Conservation (phyloP, 768 basidiomycete species). For the Guyanaporus albipodus region DNA sequence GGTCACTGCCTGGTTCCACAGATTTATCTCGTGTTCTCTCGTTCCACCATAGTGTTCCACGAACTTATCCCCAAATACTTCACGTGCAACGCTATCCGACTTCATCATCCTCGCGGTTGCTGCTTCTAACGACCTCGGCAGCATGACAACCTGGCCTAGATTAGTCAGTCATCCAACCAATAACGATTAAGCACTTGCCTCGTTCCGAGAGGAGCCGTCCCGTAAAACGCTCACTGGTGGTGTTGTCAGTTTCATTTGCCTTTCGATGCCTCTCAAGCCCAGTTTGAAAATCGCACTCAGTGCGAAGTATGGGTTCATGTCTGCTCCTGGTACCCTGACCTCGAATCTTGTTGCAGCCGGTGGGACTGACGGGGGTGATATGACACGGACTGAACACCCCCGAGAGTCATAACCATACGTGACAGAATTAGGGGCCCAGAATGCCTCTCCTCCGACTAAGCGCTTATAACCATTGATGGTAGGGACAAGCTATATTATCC, state of each 20-base stretch:
- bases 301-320: constrained; percentile 92
- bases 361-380: constrained; percentile 86
- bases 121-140: constrained; percentile 74
- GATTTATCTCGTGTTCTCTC: constrained; percentile 82
- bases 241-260: constrained; percentile 60
- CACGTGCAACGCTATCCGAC: constrained; percentile 74
- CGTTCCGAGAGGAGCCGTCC: constrained; percentile 45
- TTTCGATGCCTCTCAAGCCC: constrained; percentile 84
- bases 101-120: constrained; percentile 82
- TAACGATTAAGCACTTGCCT: constrained; percentile 44
- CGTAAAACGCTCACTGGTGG: constrained; percentile 55
- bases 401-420: constrained; percentile 97
- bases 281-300: constrained; percentile 84
- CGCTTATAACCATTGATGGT: constrained; percentile 98
- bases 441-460: constrained; percentile 86
- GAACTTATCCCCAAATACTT: constrained; percentile 84
- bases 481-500: constrained; percentile 58
- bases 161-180: background rate
- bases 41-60: constrained; percentile 96
- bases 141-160: constrained; percentile 53
- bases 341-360: constrained; percentile 84
- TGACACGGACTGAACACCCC: constrained; percentile 85
- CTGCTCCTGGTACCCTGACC: constrained; percentile 92
- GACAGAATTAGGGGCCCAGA: constrained; percentile 90
- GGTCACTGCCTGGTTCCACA: constrained; percentile 89